Evolutionary conservation across 2,329 filamentous ascomycete genomes (phyloP).

Genomic region (Xylariales sp.): DNA sequence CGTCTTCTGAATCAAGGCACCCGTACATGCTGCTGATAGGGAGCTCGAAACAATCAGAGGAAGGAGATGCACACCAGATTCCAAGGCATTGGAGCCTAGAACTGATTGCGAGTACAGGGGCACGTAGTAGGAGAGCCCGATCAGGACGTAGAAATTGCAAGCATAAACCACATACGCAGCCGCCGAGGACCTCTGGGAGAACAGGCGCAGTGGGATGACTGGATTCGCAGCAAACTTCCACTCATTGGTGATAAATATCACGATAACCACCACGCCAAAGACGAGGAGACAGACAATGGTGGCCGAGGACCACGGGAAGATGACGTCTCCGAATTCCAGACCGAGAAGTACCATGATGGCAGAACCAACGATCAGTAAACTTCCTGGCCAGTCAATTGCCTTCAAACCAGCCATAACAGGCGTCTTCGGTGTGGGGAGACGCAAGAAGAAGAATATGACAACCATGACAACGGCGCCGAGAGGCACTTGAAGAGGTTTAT

Average conservation of each 20-base stretch:
- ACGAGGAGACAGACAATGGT: slow-evolving; percentile 60
- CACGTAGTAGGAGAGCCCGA: slow-evolving; percentile 64
- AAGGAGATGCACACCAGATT: slow-evolving; percentile 58
- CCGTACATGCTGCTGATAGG: slow-evolving; percentile 32
- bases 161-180: slow-evolving; percentile 47
- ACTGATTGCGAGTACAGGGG: slow-evolving; percentile 72
- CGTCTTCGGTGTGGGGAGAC: slow-evolving; percentile 63
- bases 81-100: slow-evolving; percentile 53
- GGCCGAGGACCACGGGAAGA: slow-evolving; percentile 56
- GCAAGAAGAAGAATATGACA: slow-evolving; percentile 57
- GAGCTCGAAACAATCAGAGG: slow-evolving; percentile 53
- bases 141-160: slow-evolving; percentile 53
- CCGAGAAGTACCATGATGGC: slow-evolving; percentile 68
- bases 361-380: slow-evolving; percentile 56
- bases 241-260: slow-evolving; percentile 56
- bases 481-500: slow-evolving; percentile 28
- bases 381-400: slow-evolving; percentile 58
- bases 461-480: slow-evolving; percentile 51
- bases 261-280: slow-evolving; percentile 48
- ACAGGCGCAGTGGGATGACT: slow-evolving; percentile 63
- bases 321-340: slow-evolving; percentile 64
- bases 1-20: slow-evolving; percentile 35
- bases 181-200: slow-evolving; percentile 49
- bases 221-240: slow-evolving; percentile 60
- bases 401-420: slow-evolving; percentile 57